A percentile compares a stretch with the other conserved stretches of the same genome.
Evolutionary conservation across 1,139 yeast species (phyloP).

Genomic region (Pneumocystis carinii): DNA sequence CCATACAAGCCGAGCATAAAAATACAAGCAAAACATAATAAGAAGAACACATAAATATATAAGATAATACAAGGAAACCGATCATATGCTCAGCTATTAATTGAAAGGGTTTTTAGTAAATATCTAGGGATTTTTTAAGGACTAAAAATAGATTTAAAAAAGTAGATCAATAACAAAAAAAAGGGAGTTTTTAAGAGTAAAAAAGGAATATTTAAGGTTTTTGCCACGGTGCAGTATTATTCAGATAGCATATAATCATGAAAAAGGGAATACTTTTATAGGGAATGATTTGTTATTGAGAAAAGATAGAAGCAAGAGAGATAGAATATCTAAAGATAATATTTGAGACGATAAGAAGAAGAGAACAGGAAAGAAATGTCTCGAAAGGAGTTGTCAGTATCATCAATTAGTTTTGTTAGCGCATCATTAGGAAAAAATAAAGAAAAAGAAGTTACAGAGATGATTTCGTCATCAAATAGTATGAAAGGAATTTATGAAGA

Average conservation of each 20-base stretch:
- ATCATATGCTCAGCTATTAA: too few relatives aligned
- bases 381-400: not conserved
- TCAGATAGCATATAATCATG: not conserved
- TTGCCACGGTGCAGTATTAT: not conserved
- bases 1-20: too few relatives aligned
- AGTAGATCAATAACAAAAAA: too few relatives aligned
- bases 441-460: not conserved
- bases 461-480: not conserved
- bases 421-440: not conserved
- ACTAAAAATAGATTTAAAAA: too few relatives aligned
- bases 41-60: too few relatives aligned
- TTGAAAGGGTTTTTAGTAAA: too few relatives aligned
- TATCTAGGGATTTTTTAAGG: too few relatives aligned
- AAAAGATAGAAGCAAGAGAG: not conserved
- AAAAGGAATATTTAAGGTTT: not conserved
- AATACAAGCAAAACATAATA: too few relatives aligned
- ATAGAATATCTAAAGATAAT: not conserved
- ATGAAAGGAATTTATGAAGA: not conserved
- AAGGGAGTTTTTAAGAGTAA: not conserved
- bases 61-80: too few relatives aligned
- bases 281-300: not conserved
- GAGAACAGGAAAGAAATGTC: not conserved
- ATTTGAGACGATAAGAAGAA: not conserved
- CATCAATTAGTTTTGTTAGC: not conserved
- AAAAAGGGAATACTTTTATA: not conserved